Percentiles rank a stretch among this genome's conserved stretches.
phyloP scores from a whole-genome alignment of 495 filamentous ascomycete genomes.

The Aspergillus nidulans region DNA sequence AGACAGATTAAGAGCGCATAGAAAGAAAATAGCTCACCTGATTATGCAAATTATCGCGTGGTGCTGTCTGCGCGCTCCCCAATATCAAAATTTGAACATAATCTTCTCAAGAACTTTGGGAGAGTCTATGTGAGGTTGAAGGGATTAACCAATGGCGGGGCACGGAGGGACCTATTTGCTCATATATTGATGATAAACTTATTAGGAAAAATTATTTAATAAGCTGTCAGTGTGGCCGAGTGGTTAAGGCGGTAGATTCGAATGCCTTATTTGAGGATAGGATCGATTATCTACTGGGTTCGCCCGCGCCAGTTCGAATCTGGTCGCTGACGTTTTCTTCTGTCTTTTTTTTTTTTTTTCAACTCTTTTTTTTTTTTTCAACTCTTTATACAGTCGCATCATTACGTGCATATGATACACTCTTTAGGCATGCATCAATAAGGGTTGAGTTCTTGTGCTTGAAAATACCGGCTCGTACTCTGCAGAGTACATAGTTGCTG shows the following conservation, averaged over 20 bases:
- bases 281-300: not conserved
- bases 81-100: conserved; percentile 1
- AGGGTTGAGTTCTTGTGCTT: too few relatives aligned
- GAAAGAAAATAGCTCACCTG: not conserved
- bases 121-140: not conserved
- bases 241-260: conserved; percentile 2
- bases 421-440: too few relatives aligned
- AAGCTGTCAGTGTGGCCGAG: not conserved
- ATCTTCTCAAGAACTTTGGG: not conserved
- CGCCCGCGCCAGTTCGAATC: conserved; percentile 1
- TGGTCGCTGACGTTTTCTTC: not conserved
- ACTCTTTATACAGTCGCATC: too few relatives aligned
- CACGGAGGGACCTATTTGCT: not conserved
- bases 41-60: not conserved
- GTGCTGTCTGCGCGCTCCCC: not conserved
- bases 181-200: too few relatives aligned
- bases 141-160: not conserved
- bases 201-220: too few relatives aligned
- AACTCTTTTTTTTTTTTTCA: not conserved
- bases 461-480: too few relatives aligned
- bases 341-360: not conserved
- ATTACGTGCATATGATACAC: too few relatives aligned
- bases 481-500: not conserved
- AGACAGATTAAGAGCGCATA: not conserved
- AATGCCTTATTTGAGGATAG: not conserved